Evolutionary conservation across 2,329 filamentous ascomycete species (phyloP).

Genomic region (Periconia sp.): DNA sequence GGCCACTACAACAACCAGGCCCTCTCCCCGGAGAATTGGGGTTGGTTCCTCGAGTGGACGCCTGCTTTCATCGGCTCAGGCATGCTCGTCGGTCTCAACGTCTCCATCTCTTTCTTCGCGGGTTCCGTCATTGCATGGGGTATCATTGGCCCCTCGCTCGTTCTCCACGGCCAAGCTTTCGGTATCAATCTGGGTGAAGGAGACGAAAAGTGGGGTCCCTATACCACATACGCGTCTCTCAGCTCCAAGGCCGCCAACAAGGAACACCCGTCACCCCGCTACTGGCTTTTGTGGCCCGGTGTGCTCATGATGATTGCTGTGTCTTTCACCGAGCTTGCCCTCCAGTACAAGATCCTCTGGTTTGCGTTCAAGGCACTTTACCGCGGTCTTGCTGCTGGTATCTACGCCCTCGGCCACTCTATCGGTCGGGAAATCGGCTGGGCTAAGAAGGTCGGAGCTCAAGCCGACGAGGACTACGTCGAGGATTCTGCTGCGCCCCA

Average conservation of each 20-base stretch:
- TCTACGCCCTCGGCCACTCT: slow-evolving; percentile 49
- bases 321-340: slow-evolving; percentile 54
- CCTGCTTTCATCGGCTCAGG: slow-evolving; percentile 67
- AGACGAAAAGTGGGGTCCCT: slow-evolving; percentile 53
- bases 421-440: slow-evolving; percentile 52
- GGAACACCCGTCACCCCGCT: slow-evolving; percentile 55
- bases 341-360: slow-evolving; percentile 54
- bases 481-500: slow-evolving; percentile 57
- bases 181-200: slow-evolving; percentile 42
- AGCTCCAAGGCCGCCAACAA: slow-evolving; percentile 43
- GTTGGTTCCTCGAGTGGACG: slow-evolving; percentile 65
- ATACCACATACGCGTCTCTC: slow-evolving; percentile 50
- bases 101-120: slow-evolving; percentile 63
- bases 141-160: slow-evolving; percentile 63
- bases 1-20: slow-evolving; percentile 58
- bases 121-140: slow-evolving; percentile 64
- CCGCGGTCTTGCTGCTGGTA: slow-evolving; percentile 51
- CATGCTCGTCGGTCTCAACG: slow-evolving; percentile 65
- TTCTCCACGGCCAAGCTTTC: slow-evolving; percentile 59
- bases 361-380: slow-evolving; percentile 58
- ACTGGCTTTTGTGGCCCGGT: slow-evolving; percentile 61
- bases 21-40: slow-evolving; percentile 65
- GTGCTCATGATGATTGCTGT: slow-evolving; percentile 59
- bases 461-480: slow-evolving; percentile 51
- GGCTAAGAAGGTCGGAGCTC: slow-evolving; percentile 51